Base-by-base conservation (phyloP, 164 flowering plant genomes). In the Vitis vinifera region DNA sequence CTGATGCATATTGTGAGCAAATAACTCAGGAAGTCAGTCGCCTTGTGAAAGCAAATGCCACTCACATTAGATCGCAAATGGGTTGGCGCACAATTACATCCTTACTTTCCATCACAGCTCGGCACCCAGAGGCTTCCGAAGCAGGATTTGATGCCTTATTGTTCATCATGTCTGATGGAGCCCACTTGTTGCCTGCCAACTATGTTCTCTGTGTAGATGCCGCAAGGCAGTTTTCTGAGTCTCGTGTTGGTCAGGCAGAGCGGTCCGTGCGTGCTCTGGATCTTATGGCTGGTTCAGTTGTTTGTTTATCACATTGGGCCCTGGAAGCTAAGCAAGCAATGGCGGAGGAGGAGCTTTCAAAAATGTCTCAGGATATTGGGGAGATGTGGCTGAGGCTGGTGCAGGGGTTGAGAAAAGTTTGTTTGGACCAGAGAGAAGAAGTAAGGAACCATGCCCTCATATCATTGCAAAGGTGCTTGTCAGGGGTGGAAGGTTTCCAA, bases 1-100 rank as follows among this genome's bases (percentile, higher is more conserved):
- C 91, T 65, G 91, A 88, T 78, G 89, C 85, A 27, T 88, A 86
- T 50, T 86, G 89, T 69, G 91, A 88, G 61, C 89, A 88, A n/a
- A 88, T 88, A 50, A 86, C 91, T 0, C 87, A 79, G 71, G 89
- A 88, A 76, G 88, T 88, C 1, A 84, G 81, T 77, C 88, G 82
- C 56, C 85, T 88, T 6, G 89, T 88, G 57, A 88, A 88, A 70
- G 89, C 85, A 49, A 88, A 86, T 72, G 91, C 87, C 17, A 68
- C 77, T 53, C 84, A 84, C 71, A 84, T 88, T 68, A 69, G 82
- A 69, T 88, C 91, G 27, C 88, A 80, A 31, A 61, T 75, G 80
- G 89, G 91, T 2, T 88, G 91, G 91, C 85, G 88, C 19, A 84
- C 87, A 8, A 82, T 88, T 19, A 81, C 77, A 49, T 84, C 91